Evolutionary conservation across 1,284 basidiomycete species (phyloP), one percentile per base, ranked within the genome.

Genomic region (Exobasidium rhododendri): DNA sequence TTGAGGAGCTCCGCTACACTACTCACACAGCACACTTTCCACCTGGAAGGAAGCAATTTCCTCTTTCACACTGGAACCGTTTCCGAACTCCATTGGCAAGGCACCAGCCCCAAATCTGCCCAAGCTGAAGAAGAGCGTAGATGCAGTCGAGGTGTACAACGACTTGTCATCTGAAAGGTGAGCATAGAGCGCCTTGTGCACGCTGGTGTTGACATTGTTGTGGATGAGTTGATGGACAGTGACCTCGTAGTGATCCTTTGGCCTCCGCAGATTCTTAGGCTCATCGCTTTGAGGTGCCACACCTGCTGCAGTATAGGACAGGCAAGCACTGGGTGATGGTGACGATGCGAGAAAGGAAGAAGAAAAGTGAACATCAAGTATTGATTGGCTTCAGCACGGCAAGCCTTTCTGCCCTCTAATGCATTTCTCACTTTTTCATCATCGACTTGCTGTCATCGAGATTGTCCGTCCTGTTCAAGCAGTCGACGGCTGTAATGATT

Each of bases 121-220:
- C 20, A 55, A 35, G 30, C n/a, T 20, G 30, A 55, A 32, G 29
- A 55, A 35, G 3, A 55, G 52, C 14, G 24, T 55, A 14, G n/a
- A 20, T 17, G 26, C 52, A 4, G 40, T 20, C 4, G 3, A 22
- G 29, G 31, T 22, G 29, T 17, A 55, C 32, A 55, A 44, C 13
- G 52, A 20, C 30, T 55, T 55, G n/a, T 55, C 52, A 5, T 55
- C 52, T 35, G 32, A n/a, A 6, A 55, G 30, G 35, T 4, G 3
- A 20, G 52, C 4, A 31, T 55, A 55, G 13, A 55, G 30, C 14
- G 32, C 52, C 20, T 31, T 26, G 22, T 35, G 22, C 13, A 55
- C 29, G 14, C 20, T 55, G 14, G 20, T 55, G 17, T 44, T 55
- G n/a, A 31, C 30, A 4, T 44, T 35, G 20, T 26, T 44, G 20